Evolutionary conservation across 1,284 basidiomycete species (phyloP), one percentile per base, ranked within the genome.

Genomic region (Gomphus sp.): DNA sequence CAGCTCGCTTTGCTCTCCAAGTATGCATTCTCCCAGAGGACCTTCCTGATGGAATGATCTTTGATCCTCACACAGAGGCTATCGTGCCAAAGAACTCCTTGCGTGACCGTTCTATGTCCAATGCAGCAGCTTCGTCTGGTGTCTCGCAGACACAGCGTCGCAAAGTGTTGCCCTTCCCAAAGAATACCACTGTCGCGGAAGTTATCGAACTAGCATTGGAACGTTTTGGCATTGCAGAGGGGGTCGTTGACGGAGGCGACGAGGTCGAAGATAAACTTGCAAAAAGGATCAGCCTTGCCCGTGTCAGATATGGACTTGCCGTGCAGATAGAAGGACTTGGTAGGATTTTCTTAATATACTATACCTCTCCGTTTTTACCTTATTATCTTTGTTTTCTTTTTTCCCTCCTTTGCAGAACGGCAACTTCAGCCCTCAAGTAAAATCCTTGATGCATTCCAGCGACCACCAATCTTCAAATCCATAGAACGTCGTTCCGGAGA

Each of bases 241-340:
- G 94, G 18, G 93, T 99, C 1, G 95, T 98, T 0, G 94, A 98
- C 69, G 96, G 96, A 1, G 95, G 95, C 1, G 96, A 99, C 70
- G 95, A 98, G 66, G 84, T 98, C 0, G 96, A 98, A 71, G 93
- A 96, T 68, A 93, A 95, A 69, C 73, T 85, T 47, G 80, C 84
- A 12, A 91, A 93, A 71, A 77, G 93, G 58, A 79, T 87, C 61
- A 95, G 91, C 70, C 78, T 81, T 18, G 73, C 81, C 2, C 80
- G 91, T 52, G 89, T 96, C 47, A 80, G 92, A 52, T 98, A 98
- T 70, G 82, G 82, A 16, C 74, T 98, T 53, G 78, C 80, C 14
- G 79, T 85, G 22, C 75, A 78, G 64, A 66, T 76, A 18, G 79
- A 79, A 60, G 81, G 81, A 8, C 77, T 82, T 68, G 90, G 92